Base-by-base conservation (phyloP, 371 early-diverging fungal genomes). In the Mucor sp. region DNA sequence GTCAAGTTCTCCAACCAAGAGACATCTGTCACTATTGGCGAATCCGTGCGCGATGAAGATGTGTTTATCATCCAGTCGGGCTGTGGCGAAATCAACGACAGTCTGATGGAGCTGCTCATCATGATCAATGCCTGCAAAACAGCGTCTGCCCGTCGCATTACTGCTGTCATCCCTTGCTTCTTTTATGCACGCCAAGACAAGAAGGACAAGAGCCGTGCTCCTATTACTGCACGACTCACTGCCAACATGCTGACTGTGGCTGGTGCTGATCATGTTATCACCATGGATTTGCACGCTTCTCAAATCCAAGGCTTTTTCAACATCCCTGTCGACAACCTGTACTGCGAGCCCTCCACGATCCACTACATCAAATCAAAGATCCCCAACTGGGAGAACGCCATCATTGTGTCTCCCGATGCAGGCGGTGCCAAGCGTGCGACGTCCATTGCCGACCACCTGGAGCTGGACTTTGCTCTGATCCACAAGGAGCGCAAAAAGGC, bases 241-340 rank as follows among this genome's bases (percentile, higher is more conserved):
- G 98, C 98, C 43, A 96, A 97, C 77, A 94, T 97, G 95, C 78
- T 97, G 57, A 93, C 94, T 0, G 95, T 93, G 21, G 96, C 98
- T 37, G 97, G 97, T 50, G 97, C 97, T 47, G 89, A 97, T 80
- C 99, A 99, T 74, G 95, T 99, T 65, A 98, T 99, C 66, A 98
- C 99, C 28, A 94, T 99, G 94, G 99, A 99, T 82, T 87, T 99
- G 58, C 99, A 99, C 73, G 96, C 93, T 15, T 87, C 90, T 59
- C 99, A 98, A 80, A 94, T 97, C 74, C 98, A 98, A 81, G 99
- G 99, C n/a, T 99, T 98, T 86, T 98, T 99, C 69, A 93, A 97
- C 79, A 90, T 96, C 66, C 98, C 98, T 30, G 98, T 99, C 57
- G 99, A 99, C 71, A 97, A 98, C 80, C 80, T 99, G 65, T 95